phyloP scores from a whole-genome alignment of 2,329 filamentous ascomycete genomes.

The Ambrosiella xylebori region DNA sequence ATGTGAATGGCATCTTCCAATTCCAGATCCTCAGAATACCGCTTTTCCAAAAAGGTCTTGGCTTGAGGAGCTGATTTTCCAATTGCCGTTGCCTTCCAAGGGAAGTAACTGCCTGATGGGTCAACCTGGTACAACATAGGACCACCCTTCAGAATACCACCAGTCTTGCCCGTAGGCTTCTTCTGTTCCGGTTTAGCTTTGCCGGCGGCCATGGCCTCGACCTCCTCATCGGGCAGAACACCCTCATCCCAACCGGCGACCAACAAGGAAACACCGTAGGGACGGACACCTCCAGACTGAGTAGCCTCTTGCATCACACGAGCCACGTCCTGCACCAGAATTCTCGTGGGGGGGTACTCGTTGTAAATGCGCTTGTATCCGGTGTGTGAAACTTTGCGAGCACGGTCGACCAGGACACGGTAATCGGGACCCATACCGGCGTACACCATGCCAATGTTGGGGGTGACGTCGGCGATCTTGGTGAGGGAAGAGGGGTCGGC shows the following conservation, averaged over 20 bases:
- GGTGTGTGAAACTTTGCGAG: constrained; percentile 94
- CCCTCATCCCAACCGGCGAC: constrained; percentile 98
- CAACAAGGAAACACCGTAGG: constrained; percentile 88
- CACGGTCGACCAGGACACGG: constrained; percentile 90
- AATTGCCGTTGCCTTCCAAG: constrained; percentile 98
- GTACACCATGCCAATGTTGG: constrained; percentile 99
- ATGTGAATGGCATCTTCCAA: constrained; percentile 98
- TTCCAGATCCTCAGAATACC: constrained; percentile 93
- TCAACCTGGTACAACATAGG: constrained; percentile 98
- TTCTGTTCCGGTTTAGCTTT: constrained; percentile 42
- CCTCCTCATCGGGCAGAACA: constrained; percentile 67
- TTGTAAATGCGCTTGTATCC: constrained; percentile 99
- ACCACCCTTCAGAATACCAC: constrained; percentile 85
- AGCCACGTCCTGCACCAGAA: constrained; percentile 96
- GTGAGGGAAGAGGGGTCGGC: constrained; percentile 89
- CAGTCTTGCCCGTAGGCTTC: constrained; percentile 70
- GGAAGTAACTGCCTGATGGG: constrained; percentile 96
- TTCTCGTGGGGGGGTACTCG: constrained; percentile 97
- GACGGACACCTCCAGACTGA: constrained; percentile 89
- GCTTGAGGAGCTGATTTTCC: constrained; percentile 96
- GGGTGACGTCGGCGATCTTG: constrained; percentile 95
- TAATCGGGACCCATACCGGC: constrained; percentile 98
- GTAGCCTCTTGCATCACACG: constrained; percentile 98
- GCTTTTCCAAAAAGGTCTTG: constrained; percentile 98
- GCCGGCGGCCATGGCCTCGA: constrained; percentile 33